Evolutionary conservation across 805 yeast species (phyloP), one percentile per base, ranked within the genome.

Genomic region (Ogataea henricii): DNA sequence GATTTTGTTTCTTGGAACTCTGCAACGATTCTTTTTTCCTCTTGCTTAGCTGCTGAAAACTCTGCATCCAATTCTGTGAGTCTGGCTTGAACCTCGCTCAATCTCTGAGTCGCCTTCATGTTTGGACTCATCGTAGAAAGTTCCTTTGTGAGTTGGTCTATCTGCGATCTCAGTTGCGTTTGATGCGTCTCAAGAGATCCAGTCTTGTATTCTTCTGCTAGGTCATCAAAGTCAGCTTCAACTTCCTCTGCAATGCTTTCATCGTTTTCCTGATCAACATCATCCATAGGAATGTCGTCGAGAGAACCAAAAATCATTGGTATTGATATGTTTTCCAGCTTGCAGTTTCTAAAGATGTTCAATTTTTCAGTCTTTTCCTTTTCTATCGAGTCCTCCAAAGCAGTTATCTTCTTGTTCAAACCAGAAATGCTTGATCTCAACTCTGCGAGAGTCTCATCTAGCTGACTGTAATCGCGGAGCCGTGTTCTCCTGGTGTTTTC

Each of bases 31-130:
- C 72, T 73, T 46, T 74, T 71, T 55, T 89, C 96, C 18, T 70
- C 67, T 45, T 76, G 77, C 57, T 90, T 79, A 2, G 88, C 82
- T 29, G 65, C 67, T 7, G 77, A 74, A 43, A 86, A 82, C 57
- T 87, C 94, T 16, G 72, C 67, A 47, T 87, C 95, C 40, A 83
- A 74, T 6, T 75, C 82, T 7, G 74, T 72, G 29, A 85, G 72
- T 54, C 81, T 80, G 6, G 64, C 71, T 52, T 85, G 83, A 7
- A 86, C 87, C 44, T 86, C 90, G 29, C 72, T 75, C 37, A 89
- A 75, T 57, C 96, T 76, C 44, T 87, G 95, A 25, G 78, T 69
- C 0, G 97, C 96, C 54, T 85, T 86, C 32, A 82, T 73, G 64
- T 89, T 89, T n/a, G 97, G 96, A 26, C 88, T 82, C 58, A 89